Conservation (phyloP, 768 basidiomycete species). For the Auricularia heimuer region DNA sequence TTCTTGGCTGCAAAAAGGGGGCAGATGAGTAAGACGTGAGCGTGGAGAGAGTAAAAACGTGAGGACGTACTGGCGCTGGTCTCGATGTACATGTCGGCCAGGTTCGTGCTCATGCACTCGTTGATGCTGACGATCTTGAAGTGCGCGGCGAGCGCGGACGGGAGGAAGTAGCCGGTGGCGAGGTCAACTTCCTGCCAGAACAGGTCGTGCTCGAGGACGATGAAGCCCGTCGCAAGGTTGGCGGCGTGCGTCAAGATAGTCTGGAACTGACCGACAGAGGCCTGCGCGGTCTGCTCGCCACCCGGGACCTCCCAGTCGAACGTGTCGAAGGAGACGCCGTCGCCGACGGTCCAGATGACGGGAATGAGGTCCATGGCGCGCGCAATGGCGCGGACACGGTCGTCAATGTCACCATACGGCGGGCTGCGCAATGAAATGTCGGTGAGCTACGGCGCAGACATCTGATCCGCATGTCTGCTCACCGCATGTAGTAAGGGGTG, state of each 20-base stretch:
- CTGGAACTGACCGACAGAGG: slow-evolving; percentile 36
- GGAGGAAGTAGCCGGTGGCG: slow-evolving; percentile 35
- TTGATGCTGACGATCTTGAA: slow-evolving; percentile 68
- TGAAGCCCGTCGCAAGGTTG: slow-evolving; percentile 31
- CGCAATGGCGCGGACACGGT: slow-evolving; percentile 33
- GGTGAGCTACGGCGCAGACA: slow-evolving; percentile 2
- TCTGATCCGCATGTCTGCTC: slow-evolving; percentile 4
- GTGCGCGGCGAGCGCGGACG: slow-evolving; percentile 35
- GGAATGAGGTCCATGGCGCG: slow-evolving; percentile 35
- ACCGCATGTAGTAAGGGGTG: slow-evolving; percentile 36
- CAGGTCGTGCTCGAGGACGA: slow-evolving; percentile 33
- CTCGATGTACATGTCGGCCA: slow-evolving; percentile 69
- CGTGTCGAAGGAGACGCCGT: slow-evolving; percentile 20
- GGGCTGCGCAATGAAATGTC: slow-evolving; percentile 5
- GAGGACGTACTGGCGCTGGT: slow-evolving; percentile 52
- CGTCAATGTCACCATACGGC: slow-evolving; percentile 35
- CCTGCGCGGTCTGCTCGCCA: slow-evolving; percentile 15
- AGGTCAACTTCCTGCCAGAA: slow-evolving; percentile 37
- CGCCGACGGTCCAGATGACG: slow-evolving; percentile 30
- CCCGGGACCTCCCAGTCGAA: slow-evolving; percentile 5
- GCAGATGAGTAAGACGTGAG: too few species aligned
- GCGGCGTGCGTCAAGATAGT: slow-evolving; percentile 25
- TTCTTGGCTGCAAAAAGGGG: not conserved
- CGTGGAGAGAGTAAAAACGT: too few species aligned
- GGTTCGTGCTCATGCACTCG: slow-evolving; percentile 47